Conservation (phyloP, 495 filamentous ascomycete genomes). For the Hypoxylon crocopeplum region DNA sequence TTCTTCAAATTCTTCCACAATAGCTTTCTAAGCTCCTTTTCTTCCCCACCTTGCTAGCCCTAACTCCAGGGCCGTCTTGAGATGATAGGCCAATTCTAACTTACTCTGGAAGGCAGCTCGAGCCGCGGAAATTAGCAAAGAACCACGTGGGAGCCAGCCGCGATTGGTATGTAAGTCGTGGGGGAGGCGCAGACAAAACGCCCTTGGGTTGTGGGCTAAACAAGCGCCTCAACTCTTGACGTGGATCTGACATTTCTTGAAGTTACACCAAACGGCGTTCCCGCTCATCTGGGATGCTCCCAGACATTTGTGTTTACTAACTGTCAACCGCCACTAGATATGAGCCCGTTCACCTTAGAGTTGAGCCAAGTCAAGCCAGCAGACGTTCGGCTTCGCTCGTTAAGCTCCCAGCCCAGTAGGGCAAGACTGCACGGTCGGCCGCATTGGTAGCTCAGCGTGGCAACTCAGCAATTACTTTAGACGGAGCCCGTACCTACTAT, state of each 20-base stretch:
- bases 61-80: conserved; percentile 2
- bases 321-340: background rate
- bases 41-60: conserved; percentile 18
- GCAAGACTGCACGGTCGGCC: conserved; percentile 23
- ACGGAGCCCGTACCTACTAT: background rate
- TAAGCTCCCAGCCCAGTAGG: conserved; percentile 7
- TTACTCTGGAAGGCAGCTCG: conserved; percentile 21
- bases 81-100: conserved; percentile 9
- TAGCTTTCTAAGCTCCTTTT: conserved; percentile 1
- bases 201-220: conserved; percentile 16
- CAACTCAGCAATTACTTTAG: conserved; percentile 8
- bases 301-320: background rate
- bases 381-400: background rate
- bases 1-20: background rate
- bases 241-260: conserved; percentile 26
- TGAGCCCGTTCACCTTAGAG: background rate
- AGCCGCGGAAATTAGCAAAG: conserved; percentile 23
- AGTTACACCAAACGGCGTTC: conserved; percentile 12
- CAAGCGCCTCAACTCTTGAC: conserved; percentile 20
- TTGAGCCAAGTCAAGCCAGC: background rate
- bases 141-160: conserved; percentile 21
- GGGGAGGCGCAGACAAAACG: conserved; percentile 23
- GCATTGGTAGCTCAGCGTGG: conserved; percentile 15
- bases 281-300: conserved; percentile 3
- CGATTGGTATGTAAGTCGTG: conserved; percentile 25